These are phyloP conservation scores for Boletus rufocinnamomeus DNA, from an alignment of 768 basidiomycete species.

Conservation along the genomic window DNA sequence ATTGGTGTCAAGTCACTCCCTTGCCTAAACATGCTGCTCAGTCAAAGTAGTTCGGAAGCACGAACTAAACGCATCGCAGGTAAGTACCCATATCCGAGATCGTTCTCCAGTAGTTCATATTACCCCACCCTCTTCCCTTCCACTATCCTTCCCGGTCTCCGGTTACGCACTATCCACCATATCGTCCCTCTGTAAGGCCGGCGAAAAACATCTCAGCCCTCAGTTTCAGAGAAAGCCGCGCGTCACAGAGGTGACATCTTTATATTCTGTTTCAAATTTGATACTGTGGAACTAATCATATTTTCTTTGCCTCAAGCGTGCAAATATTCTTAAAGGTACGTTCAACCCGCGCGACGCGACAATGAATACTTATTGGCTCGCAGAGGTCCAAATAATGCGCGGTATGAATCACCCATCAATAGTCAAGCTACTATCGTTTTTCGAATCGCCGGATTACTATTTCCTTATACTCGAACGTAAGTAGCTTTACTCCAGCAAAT, in stretches of 20 bases:
- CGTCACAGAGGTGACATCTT: conserved; percentile 84
- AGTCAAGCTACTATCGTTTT: conserved; percentile 89
- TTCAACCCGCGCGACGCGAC: not conserved
- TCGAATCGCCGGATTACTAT: conserved; percentile 90
- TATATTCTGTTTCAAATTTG: conserved; percentile 22
- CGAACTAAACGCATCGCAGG: conserved; percentile 89
- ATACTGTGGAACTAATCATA: conserved; percentile 21
- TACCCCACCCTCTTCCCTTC: conserved; percentile 15
- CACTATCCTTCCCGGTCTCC: conserved; percentile 26
- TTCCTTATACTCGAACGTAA: conserved; percentile 90
- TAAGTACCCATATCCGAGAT: conserved; percentile 45
- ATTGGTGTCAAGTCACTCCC: not conserved
- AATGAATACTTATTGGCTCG: conserved; percentile 7
- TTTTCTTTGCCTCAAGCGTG: conserved; percentile 57
- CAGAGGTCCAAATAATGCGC: conserved; percentile 99
- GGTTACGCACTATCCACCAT: conserved; percentile 14
- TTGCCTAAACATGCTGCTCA: conserved; percentile 32
- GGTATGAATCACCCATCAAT: conserved; percentile 90
- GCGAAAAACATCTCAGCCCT: conserved; percentile 90
- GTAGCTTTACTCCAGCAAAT: conserved; percentile 31
- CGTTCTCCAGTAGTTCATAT: conserved; percentile 32
- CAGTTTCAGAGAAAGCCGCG: conserved; percentile 97
- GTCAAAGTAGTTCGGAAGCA: conserved; percentile 96
- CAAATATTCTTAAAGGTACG: conserved; percentile 93
- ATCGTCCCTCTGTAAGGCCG: conserved; percentile 59